A percentile compares a stretch with the other conserved stretches of the same genome.
Conservation (phyloP, 768 basidiomycete species). For the Lentinula edodes region DNA sequence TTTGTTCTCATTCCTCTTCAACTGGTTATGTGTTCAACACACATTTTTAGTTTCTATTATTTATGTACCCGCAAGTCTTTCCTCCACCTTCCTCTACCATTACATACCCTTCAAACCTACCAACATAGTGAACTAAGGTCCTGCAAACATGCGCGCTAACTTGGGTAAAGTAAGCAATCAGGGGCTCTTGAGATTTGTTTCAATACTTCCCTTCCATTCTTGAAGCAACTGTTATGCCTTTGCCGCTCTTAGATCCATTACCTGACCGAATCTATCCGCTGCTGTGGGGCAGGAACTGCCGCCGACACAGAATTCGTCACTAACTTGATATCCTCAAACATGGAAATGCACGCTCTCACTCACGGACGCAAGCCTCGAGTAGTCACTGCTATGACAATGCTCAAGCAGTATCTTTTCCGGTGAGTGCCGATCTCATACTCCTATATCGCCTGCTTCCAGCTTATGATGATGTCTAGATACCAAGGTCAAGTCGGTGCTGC, state of each 20-base stretch:
- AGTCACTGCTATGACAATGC: slow-evolving; percentile 98
- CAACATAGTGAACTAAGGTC: no score
- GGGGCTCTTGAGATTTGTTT: no score
- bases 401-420: slow-evolving; percentile 93
- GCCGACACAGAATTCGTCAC: slow-evolving; percentile 97
- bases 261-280: slow-evolving; percentile 91
- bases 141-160: no score
- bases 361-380: slow-evolving; percentile 91
- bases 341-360: slow-evolving; percentile 87
- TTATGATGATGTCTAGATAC: slow-evolving; percentile 43
- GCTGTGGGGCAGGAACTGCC: slow-evolving; percentile 99
- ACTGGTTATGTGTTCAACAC: no score
- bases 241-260: slow-evolving; percentile 76
- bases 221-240: no score
- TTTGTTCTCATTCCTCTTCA: no score
- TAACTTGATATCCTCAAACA: slow-evolving; percentile 91
- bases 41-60: no score
- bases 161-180: no score
- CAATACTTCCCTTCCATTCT: no score
- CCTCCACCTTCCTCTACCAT: no score
- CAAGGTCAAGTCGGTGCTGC: slow-evolving; percentile 95
- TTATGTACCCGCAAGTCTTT: no score
- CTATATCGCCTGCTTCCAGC: not conserved
- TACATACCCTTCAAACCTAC: no score
- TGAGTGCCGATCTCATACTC: slow-evolving; percentile 24